phyloP scores from a whole-genome alignment of 2,329 filamentous ascomycete species.

The Venturia oleaginea region DNA sequence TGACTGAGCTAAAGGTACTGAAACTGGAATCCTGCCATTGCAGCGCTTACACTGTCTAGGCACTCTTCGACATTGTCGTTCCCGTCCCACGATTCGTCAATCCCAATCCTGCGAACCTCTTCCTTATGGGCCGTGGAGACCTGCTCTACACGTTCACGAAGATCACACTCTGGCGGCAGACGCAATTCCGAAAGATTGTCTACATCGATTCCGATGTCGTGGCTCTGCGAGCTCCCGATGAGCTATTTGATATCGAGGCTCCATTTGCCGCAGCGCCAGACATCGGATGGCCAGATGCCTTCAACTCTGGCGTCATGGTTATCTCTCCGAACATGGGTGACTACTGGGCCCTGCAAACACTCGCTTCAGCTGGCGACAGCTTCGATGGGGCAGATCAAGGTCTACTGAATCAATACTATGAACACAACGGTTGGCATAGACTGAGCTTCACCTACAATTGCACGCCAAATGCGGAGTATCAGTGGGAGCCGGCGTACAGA shows the following conservation, averaged over 20 bases:
- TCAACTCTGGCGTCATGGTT: constrained; percentile 97
- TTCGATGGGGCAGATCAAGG: constrained; percentile 98
- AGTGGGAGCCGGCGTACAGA: constrained; percentile 89
- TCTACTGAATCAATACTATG: constrained; percentile 88
- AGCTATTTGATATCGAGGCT: constrained; percentile 65
- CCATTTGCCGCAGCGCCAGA: constrained; percentile 72
- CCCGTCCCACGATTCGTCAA: constrained; percentile 75
- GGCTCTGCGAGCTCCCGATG: constrained; percentile 81
- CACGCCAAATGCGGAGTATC: constrained; percentile 92
- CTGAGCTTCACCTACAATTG: constrained; percentile 95
- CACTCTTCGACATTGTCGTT: constrained; percentile 80
- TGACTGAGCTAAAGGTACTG: constrained; percentile 70
- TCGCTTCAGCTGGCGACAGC: constrained; percentile 79
- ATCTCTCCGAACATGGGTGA: constrained; percentile 78
- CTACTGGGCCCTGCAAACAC: constrained; percentile 73
- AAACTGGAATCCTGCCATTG: neutral
- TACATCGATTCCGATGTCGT: constrained; percentile 93
- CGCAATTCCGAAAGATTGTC: constrained; percentile 82
- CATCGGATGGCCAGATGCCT: constrained; percentile 95
- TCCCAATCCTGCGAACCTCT: constrained; percentile 68
- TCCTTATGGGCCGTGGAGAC: constrained; percentile 85
- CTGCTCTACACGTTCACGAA: constrained; percentile 93
- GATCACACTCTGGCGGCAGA: constrained; percentile 86
- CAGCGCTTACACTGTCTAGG: constrained; percentile 37
- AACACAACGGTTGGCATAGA: constrained; percentile 65